A percentile compares a stretch with the other conserved stretches of the same genome.
Conservation (phyloP, 257 asterid species). For the Paulownia fortunei region DNA sequence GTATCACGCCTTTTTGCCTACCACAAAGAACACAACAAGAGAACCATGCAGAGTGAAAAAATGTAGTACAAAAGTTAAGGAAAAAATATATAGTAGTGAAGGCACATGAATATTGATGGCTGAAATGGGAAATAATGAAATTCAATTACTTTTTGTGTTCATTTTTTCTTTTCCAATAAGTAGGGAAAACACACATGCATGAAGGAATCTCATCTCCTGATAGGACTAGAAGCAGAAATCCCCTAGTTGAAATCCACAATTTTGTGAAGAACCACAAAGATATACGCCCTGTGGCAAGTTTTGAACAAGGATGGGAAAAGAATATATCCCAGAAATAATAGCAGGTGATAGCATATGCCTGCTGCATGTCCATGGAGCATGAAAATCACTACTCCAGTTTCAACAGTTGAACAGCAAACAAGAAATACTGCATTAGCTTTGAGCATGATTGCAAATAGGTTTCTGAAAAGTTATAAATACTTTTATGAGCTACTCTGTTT, state of each 20-base stretch:
- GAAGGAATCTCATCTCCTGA: neutral
- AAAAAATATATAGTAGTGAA: neutral
- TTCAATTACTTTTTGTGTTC: neutral
- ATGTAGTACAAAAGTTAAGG: slow-evolving; percentile 18
- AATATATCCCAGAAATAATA: neutral
- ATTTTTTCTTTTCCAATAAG: neutral
- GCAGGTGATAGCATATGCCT: neutral
- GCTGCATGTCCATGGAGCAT: neutral
- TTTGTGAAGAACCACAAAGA: neutral
- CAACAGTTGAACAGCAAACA: neutral
- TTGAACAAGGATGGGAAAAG: neutral
- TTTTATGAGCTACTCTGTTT: neutral
- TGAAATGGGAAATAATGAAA: slow-evolving; percentile 7
- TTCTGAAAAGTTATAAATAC: neutral
- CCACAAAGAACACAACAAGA: slow-evolving; percentile 32
- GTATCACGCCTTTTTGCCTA: slow-evolving; percentile 94
- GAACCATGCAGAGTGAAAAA: slow-evolving; percentile 14
- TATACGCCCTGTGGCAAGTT: neutral
- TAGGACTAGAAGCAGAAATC: slow-evolving; percentile 2
- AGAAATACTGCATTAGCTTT: neutral
- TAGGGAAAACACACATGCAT: neutral
- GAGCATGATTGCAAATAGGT: neutral
- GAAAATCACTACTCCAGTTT: slow-evolving; percentile 11
- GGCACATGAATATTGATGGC: slow-evolving; percentile 8
- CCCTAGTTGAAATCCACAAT: slow-evolving; percentile 17